phyloP scores from a whole-genome alignment of 192 early-diverging fungal genomes.

The Coemansia sp. region DNA sequence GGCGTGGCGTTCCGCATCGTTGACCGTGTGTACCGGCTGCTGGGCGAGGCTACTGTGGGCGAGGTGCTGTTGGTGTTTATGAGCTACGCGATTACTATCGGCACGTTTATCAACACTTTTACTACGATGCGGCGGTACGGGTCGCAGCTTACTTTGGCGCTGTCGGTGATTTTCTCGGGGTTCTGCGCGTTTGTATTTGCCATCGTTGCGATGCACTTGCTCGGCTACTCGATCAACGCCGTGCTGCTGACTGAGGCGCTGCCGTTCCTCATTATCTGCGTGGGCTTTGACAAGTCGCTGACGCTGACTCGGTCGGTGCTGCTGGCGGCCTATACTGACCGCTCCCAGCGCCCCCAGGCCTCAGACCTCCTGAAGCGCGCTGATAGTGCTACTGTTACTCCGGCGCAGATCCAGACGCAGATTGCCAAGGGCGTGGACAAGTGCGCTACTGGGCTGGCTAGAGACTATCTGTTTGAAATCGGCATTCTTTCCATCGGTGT shows the following conservation, averaged over 20 bases:
- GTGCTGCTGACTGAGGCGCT: slow-evolving; percentile 83
- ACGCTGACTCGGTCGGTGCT: slow-evolving; percentile 82
- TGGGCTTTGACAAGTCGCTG: slow-evolving; percentile 90
- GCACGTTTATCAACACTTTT: slow-evolving; percentile 80
- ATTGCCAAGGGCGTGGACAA: slow-evolving; percentile 69
- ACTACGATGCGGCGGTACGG: slow-evolving; percentile 85
- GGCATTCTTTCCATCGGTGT: slow-evolving; percentile 77
- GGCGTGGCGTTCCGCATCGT: slow-evolving; percentile 39
- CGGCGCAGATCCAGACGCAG: slow-evolving; percentile 63
- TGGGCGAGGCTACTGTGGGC: slow-evolving; percentile 72
- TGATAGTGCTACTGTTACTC: slow-evolving; percentile 30
- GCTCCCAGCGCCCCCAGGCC: slow-evolving; percentile 23
- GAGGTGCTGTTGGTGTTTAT: slow-evolving; percentile 80
- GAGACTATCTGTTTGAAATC: slow-evolving; percentile 86
- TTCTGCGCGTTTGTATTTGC: slow-evolving; percentile 81
- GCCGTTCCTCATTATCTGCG: slow-evolving; percentile 88
- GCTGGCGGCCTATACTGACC: slow-evolving; percentile 53
- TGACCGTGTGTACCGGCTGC: slow-evolving; percentile 63
- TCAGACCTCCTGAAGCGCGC: neutral
- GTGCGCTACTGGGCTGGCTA: slow-evolving; percentile 65
- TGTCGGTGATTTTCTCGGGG: slow-evolving; percentile 71
- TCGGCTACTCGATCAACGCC: slow-evolving; percentile 72
- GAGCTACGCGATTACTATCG: slow-evolving; percentile 81
- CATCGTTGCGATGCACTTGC: slow-evolving; percentile 67
- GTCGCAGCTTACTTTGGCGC: slow-evolving; percentile 77